Percentiles rank a stretch among this genome's conserved stretches.
These are phyloP conservation scores for Casuarina glauca DNA, from an alignment of 306 rosid species.

Conservation along the genomic window DNA sequence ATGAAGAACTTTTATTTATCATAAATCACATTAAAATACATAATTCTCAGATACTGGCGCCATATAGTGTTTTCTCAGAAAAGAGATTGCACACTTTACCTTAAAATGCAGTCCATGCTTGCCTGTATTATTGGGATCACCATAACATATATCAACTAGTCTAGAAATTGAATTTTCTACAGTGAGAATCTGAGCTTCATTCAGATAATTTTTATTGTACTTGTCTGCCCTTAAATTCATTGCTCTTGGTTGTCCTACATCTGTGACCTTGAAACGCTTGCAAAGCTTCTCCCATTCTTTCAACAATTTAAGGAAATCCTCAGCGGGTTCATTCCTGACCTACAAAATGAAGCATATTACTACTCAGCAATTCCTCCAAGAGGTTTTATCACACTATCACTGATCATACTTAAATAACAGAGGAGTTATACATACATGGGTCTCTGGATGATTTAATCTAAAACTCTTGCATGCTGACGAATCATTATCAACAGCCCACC, in stretches of 20 bases:
- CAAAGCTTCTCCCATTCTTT: slow-evolving; percentile 91
- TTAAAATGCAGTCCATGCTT: slow-evolving; percentile 60
- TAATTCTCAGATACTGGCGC: slow-evolving; percentile 1
- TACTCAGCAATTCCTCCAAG: slow-evolving; percentile 17
- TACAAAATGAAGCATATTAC: slow-evolving; percentile 30
- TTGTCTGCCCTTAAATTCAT: slow-evolving; percentile 30
- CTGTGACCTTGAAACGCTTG: slow-evolving; percentile 44
- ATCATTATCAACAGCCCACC: slow-evolving; percentile 81
- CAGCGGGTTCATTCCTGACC: slow-evolving; percentile 92
- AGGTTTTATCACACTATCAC: neutral
- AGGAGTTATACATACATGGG: slow-evolving; percentile 55
- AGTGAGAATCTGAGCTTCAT: slow-evolving; percentile 24
- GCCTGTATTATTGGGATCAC: slow-evolving; percentile 72
- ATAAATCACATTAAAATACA: neutral
- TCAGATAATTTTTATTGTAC: slow-evolving; percentile 18
- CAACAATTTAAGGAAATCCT: slow-evolving; percentile 70
- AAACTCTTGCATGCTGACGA: slow-evolving; percentile 75
- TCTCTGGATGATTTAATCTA: slow-evolving; percentile 78
- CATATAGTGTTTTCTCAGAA: neutral
- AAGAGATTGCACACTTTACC: slow-evolving; percentile 42
- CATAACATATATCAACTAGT: slow-evolving; percentile 70
- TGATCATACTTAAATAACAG: slow-evolving; percentile 10
- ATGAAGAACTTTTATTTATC: neutral
- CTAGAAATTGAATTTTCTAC: slow-evolving; percentile 67
- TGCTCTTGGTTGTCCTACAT: slow-evolving; percentile 36